Evolutionary conservation across 148 eudicot genomes (phyloP).

Genomic region (Pouteria glomerata): DNA sequence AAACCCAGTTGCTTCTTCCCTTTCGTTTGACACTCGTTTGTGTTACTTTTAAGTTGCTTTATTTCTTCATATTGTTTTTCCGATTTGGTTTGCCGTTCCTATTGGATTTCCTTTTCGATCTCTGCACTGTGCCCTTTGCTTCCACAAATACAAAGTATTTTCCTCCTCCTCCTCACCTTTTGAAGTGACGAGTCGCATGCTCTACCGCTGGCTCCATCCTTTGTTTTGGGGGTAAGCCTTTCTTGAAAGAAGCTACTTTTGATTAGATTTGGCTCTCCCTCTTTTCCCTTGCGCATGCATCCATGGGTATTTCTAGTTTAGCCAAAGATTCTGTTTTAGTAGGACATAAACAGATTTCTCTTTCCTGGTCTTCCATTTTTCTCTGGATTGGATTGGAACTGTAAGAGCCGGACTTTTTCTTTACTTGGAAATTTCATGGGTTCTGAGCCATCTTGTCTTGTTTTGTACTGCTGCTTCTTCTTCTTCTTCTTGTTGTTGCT

Average conservation of each 20-base stretch:
- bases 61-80: not conserved
- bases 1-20: not conserved
- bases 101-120: not conserved
- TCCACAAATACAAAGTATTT: too few relatives aligned
- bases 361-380: too few relatives aligned
- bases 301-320: not conserved
- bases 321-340: not conserved
- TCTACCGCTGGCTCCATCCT: not conserved
- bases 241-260: too few relatives aligned
- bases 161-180: not conserved
- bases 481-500: too few relatives aligned
- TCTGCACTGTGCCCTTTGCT: too few relatives aligned
- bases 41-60: not conserved
- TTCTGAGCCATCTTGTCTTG: too few relatives aligned
- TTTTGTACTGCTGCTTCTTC: too few relatives aligned
- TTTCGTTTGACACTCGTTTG: not conserved
- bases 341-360: not conserved
- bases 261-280: too few relatives aligned
- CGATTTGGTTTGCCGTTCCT: not conserved
- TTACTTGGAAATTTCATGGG: too few relatives aligned
- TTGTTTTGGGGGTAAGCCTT: too few relatives aligned
- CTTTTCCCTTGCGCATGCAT: not conserved
- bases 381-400: too few relatives aligned
- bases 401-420: too few relatives aligned
- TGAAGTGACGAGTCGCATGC: not conserved